phyloP scores from a whole-genome alignment of 148 eudicot genomes.

The Silene latifolia region DNA sequence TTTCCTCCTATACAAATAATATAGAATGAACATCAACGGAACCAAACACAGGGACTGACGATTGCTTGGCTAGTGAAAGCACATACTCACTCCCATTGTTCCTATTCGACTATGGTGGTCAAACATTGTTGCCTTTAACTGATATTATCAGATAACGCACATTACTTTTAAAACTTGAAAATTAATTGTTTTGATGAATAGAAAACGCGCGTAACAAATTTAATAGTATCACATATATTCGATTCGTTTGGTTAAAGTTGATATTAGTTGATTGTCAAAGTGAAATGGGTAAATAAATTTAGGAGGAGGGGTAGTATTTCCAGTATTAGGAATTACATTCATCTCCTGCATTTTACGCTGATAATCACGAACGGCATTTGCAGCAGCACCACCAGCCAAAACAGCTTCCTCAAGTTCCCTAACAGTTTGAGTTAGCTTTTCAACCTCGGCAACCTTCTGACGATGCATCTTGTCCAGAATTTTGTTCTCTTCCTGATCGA shows the following conservation, averaged over 20 bases:
- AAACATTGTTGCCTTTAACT: too few species aligned
- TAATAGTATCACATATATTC: too few species aligned
- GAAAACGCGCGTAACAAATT: too few species aligned
- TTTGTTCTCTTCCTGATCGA: conserved; percentile 82
- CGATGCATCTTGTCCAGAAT: conserved; percentile 89
- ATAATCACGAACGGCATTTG: conserved; percentile 96
- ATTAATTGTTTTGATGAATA: too few species aligned
- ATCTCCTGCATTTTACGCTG: conserved; percentile 89
- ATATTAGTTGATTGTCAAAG: too few species aligned
- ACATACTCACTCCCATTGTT: neutral
- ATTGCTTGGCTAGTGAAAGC: neutral
- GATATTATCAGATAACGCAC: too few species aligned
- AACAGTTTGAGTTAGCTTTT: conserved; percentile 86
- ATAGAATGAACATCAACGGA: conserved; percentile 9
- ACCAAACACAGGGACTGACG: neutral
- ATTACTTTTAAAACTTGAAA: too few species aligned
- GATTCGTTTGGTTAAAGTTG: too few species aligned
- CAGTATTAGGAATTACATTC: conserved; percentile 49
- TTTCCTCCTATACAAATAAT: conserved; percentile 65
- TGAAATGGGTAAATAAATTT: too few species aligned
- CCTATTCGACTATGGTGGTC: too few species aligned
- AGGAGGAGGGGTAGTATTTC: neutral
- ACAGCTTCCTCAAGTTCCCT: conserved; percentile 95
- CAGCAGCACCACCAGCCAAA: conserved; percentile 99
- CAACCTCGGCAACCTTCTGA: conserved; percentile 94